Percentiles rank a stretch among this genome's conserved stretches.
Conservation (phyloP, 2,329 filamentous ascomycete genomes). For the Exophiala xenobiotica region DNA sequence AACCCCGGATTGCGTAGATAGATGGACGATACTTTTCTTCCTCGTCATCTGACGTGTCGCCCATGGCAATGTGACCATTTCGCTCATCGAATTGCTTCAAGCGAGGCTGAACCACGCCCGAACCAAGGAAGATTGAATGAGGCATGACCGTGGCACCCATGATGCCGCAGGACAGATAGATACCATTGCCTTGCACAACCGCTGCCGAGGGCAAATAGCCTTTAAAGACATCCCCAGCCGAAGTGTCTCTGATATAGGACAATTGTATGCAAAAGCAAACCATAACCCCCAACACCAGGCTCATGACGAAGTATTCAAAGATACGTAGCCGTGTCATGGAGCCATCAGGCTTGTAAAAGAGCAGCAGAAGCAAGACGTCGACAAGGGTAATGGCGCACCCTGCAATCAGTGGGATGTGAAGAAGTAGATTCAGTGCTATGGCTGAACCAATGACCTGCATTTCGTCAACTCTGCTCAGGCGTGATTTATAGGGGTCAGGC, state of each 20-base stretch:
- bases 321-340: constrained; percentile 52
- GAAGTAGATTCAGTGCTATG: constrained; percentile 56
- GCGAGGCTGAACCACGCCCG: constrained; percentile 56
- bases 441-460: constrained; percentile 56
- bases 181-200: constrained; percentile 51
- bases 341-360: constrained; percentile 56
- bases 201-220: constrained; percentile 57
- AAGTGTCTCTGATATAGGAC: constrained; percentile 50
- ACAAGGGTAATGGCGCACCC: constrained; percentile 58
- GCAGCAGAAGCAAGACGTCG: constrained; percentile 56
- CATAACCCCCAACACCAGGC: constrained; percentile 55
- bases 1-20: constrained; percentile 68
- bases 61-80: constrained; percentile 33
- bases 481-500: constrained; percentile 15
- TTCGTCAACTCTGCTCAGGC: no score
- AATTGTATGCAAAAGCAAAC: constrained; percentile 59
- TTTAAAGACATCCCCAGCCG: constrained; percentile 53
- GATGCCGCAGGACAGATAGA: constrained; percentile 56
- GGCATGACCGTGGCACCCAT: constrained; percentile 59
- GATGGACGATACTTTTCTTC: constrained; percentile 68
- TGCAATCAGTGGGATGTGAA: constrained; percentile 55
- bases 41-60: constrained; percentile 37
- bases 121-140: constrained; percentile 59
- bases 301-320: constrained; percentile 57
- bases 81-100: constrained; percentile 49